These are phyloP conservation scores for Geotrichum klebahnii DNA, from an alignment of 1,139 yeast genomes.

Conservation along the genomic window DNA sequence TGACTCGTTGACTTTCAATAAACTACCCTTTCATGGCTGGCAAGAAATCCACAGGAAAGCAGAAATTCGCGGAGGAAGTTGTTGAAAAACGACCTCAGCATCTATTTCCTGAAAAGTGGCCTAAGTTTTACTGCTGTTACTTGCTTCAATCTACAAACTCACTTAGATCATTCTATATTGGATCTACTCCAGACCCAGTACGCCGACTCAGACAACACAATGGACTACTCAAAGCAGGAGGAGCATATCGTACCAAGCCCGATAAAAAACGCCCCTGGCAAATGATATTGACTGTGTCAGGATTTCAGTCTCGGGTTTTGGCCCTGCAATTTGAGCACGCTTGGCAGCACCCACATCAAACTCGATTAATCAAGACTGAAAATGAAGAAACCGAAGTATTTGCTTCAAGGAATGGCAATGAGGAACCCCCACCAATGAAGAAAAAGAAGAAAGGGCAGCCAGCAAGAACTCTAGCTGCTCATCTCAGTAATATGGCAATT, in stretches of 20 bases:
- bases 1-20: too few species aligned
- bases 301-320: conserved; percentile 65
- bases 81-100: conserved; percentile 7
- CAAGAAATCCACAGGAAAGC: background rate
- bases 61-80: background rate
- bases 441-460: background rate
- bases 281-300: conserved; percentile 57
- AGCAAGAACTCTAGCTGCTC: conserved; percentile 1
- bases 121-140: conserved; percentile 59
- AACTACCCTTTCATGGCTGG: background rate
- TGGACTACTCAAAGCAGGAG: conserved; percentile 58
- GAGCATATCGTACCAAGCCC: conserved; percentile 62
- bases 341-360: conserved; percentile 66
- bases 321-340: conserved; percentile 75
- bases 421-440: background rate
- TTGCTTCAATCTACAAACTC: conserved; percentile 56
- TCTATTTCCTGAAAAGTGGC: conserved; percentile 11
- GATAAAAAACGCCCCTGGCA: conserved; percentile 67
- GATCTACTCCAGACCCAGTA: conserved; percentile 72
- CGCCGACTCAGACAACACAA: conserved; percentile 72
- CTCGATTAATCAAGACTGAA: conserved; percentile 44
- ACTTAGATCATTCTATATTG: conserved; percentile 60
- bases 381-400: background rate
- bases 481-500: conserved; percentile 1
- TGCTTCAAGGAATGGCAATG: too few species aligned